Conservation (phyloP, 495 filamentous ascomycete species). For the Lineolata rhizophorae region DNA sequence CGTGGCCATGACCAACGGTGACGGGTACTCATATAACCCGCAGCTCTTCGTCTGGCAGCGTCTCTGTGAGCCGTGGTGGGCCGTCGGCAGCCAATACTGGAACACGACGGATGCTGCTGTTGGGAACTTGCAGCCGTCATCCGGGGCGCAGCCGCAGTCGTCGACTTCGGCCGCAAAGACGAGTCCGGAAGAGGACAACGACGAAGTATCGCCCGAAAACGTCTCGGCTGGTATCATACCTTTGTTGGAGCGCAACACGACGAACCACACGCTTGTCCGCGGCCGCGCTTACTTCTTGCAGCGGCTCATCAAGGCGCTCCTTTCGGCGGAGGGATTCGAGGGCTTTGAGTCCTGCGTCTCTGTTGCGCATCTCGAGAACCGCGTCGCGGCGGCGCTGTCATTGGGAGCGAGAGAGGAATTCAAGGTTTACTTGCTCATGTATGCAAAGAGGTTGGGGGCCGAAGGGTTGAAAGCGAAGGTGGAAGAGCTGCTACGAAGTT, state of each 20-base stretch:
- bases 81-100: conserved; percentile 94
- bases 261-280: conserved; percentile 74
- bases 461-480: conserved; percentile 75
- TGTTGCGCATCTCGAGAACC: conserved; percentile 88
- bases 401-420: conserved; percentile 81
- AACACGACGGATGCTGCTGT: conserved; percentile 48
- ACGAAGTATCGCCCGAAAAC: conserved; percentile 31
- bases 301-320: conserved; percentile 62
- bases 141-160: too few species aligned
- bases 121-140: conserved; percentile 51
- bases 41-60: conserved; percentile 83
- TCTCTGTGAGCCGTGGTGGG: conserved; percentile 91
- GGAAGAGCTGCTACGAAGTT: conserved; percentile 63
- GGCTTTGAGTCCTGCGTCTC: conserved; percentile 77
- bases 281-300: conserved; percentile 78
- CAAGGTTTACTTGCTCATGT: conserved; percentile 79
- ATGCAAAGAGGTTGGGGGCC: conserved; percentile 79
- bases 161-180: conserved; percentile 24
- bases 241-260: conserved; percentile 80
- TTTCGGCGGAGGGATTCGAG: conserved; percentile 78
- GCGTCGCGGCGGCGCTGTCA: conserved; percentile 69
- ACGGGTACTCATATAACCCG: conserved; percentile 73
- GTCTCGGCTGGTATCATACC: conserved; percentile 88
- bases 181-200: conserved; percentile 21
- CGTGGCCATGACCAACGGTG: conserved; percentile 73